These are phyloP conservation scores for Periconia sp. DNA, from an alignment of 2,329 filamentous ascomycete species.

Conservation along the genomic window DNA sequence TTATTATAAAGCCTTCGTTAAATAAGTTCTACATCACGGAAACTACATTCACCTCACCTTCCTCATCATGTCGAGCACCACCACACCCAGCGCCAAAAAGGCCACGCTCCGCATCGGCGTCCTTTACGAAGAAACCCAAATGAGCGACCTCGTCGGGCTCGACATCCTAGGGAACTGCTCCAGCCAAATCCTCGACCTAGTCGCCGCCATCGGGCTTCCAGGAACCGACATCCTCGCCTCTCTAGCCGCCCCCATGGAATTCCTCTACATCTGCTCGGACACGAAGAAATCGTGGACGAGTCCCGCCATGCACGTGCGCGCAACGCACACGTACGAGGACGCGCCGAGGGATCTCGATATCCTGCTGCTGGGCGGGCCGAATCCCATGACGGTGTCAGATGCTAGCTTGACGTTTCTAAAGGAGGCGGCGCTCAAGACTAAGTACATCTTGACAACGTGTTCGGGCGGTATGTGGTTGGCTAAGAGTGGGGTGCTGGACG, in stretches of 20 bases:
- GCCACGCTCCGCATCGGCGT: conserved; percentile 43
- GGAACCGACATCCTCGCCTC: conserved; percentile 13
- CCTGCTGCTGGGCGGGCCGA: conserved; percentile 43
- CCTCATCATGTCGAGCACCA: not conserved
- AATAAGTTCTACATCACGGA: too few species aligned
- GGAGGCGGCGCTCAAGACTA: conserved; percentile 40
- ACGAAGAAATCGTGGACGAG: conserved; percentile 36
- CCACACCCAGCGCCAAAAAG: conserved; percentile 4
- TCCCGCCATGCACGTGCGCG: conserved; percentile 31
- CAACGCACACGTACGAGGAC: conserved; percentile 41
- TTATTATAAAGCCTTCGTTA: too few species aligned
- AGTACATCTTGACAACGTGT: conserved; percentile 44
- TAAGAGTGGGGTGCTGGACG: conserved; percentile 38
- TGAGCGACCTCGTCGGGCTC: conserved; percentile 44
- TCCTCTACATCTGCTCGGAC: conserved; percentile 43
- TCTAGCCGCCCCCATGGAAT: conserved; percentile 35
- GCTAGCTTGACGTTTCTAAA: conserved; percentile 40
- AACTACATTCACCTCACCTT: too few species aligned
- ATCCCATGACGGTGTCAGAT: conserved; percentile 31
- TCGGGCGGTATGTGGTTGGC: conserved; percentile 46
- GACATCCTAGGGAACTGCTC: conserved; percentile 46
- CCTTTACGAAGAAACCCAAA: conserved; percentile 44
- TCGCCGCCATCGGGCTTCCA: conserved; percentile 13
- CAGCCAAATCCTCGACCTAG: conserved; percentile 20
- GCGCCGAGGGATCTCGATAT: conserved; percentile 48